A percentile compares a stretch with the other conserved stretches of the same genome.
phyloP scores from a whole-genome alignment of 2,329 filamentous ascomycete genomes.

The Whalleya microplaca region DNA sequence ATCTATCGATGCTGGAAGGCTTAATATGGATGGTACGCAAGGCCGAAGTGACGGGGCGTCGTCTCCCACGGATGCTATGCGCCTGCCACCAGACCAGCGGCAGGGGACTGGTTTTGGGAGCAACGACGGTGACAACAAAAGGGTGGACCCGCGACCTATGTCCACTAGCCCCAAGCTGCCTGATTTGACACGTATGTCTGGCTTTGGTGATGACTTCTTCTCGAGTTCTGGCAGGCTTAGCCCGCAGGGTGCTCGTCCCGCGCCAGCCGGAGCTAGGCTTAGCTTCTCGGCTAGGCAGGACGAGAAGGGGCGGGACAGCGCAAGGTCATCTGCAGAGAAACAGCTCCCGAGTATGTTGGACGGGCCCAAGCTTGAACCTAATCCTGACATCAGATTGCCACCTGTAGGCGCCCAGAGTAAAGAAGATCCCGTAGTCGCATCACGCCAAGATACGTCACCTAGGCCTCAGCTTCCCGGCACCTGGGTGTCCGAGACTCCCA shows the following conservation, averaged over 20 bases:
- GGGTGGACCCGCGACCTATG: conserved; percentile 33
- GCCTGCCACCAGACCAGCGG: conserved; percentile 29
- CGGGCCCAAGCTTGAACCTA: conserved; percentile 25
- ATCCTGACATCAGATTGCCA: conserved; percentile 21
- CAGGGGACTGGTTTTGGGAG: conserved; percentile 34
- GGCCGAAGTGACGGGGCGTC: conserved; percentile 32
- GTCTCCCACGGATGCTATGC: conserved; percentile 24
- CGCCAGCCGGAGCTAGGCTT: conserved; percentile 1
- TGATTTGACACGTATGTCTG: conserved; percentile 60
- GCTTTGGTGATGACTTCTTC: conserved; percentile 64
- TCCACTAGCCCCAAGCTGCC: conserved; percentile 63
- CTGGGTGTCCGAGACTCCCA: conserved; percentile 37
- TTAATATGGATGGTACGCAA: conserved; percentile 57
- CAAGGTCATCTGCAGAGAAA: conserved; percentile 11
- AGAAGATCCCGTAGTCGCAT: conserved; percentile 1
- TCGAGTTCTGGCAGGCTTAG: conserved; percentile 36
- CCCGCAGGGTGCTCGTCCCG: background rate
- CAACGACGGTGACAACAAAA: conserved; percentile 36
- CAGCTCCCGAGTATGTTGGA: conserved; percentile 24
- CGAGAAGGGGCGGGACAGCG: conserved; percentile 3
- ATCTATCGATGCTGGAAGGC: conserved; percentile 60
- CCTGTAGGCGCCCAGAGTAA: conserved; percentile 8
- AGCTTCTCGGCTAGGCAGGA: background rate
- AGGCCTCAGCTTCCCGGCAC: conserved; percentile 36
- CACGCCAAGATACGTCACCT: conserved; percentile 2